Base-by-base conservation (phyloP, 768 basidiomycete genomes). In the Xerocomellus intermedius region DNA sequence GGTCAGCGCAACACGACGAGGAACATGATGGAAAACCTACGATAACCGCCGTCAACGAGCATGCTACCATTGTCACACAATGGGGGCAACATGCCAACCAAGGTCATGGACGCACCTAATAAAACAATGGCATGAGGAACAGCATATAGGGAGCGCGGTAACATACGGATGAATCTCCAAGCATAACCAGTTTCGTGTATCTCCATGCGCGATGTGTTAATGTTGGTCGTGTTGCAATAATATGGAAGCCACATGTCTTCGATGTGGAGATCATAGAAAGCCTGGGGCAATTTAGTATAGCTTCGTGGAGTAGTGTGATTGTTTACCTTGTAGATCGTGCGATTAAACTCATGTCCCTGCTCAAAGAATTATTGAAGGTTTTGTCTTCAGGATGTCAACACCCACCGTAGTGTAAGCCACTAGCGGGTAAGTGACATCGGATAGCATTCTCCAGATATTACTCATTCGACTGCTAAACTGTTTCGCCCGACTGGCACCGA, bases 161-260 rank as follows among this genome's bases (percentile, higher is more conserved):
- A 66, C 79, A 62, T 67, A 91, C 92, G 89, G 51, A 92, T 91
- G 67, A 85, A 92, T 62, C 94, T 80, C 96, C 96, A 99, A 13
- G 97, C 96, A 74, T 98, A 98, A n/a, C 97, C 97, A 13, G 92
- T 91, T 62, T 95, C 90, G 64, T 99, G 97, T 41, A 98, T 87
- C 66, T 98, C 94, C 94, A 98, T 98, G 9, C 86, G 82, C 9
- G 94, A 97, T 42, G 91, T 92, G 49, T 87, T 94, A 69, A 99
- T 97, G 64, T 98, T 98, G 19, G 97, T 96, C 3, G 96, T 92
- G 64, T 98, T 98, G 73, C 94, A 97, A 74, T 96, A 98, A 75
- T 85, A 98, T 5, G 96, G 97, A 7, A 99, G 78, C 97, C 96
- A 98, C 91, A 97, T 96, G 73, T 97, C 95, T 72, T 94, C 90